A percentile compares a stretch with the other conserved stretches of the same genome.
Evolutionary conservation across 2,329 filamentous ascomycete genomes (phyloP).

Genomic region (Cladosporium velox): DNA sequence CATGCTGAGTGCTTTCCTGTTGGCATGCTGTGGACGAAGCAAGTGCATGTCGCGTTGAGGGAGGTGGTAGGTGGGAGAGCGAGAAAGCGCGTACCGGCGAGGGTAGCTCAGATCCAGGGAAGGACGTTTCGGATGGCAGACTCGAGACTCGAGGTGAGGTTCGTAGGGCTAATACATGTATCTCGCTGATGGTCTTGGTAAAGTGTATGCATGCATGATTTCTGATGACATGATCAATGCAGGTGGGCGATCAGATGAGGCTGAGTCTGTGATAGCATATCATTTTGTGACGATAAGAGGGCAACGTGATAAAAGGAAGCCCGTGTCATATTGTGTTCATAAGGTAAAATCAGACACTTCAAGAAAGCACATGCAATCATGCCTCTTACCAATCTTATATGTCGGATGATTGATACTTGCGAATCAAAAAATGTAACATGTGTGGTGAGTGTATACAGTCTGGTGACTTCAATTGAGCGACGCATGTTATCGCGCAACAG

Average conservation of each 20-base stretch:
- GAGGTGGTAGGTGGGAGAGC: background rate
- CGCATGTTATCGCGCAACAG: background rate
- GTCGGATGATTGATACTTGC: background rate
- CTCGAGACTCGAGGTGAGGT: background rate
- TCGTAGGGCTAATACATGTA: background rate
- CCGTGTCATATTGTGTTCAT: background rate
- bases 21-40: background rate
- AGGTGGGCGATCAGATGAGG: background rate
- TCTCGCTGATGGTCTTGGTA: background rate
- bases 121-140: background rate
- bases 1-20: constrained; percentile 1
- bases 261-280: background rate
- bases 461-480: background rate
- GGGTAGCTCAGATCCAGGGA: background rate
- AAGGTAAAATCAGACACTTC: background rate
- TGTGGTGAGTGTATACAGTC: background rate
- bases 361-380: background rate
- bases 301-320: background rate
- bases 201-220: background rate
- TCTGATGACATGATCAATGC: background rate
- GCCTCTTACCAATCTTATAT: background rate
- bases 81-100: background rate
- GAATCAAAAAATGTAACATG: background rate
- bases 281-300: background rate
- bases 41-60: background rate